These are phyloP conservation scores for Diaporthe caulivora DNA, from an alignment of 2,329 filamentous ascomycete genomes.

Conservation along the genomic window DNA sequence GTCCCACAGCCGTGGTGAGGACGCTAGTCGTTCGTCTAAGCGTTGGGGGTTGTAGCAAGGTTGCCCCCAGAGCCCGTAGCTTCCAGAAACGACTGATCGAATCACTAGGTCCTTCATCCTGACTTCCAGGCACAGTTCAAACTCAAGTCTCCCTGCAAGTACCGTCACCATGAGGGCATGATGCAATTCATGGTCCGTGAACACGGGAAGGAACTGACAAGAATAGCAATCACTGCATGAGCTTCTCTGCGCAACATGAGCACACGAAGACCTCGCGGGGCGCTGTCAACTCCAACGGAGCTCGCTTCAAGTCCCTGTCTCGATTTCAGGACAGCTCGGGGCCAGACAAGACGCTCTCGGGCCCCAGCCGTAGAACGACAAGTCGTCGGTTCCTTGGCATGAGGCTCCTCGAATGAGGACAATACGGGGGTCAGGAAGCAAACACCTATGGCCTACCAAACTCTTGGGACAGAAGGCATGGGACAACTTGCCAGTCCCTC, in stretches of 20 bases:
- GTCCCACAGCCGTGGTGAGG: slow-evolving; percentile 12
- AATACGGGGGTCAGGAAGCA: background rate
- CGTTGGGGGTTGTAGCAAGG: slow-evolving; percentile 28
- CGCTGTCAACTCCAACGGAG: slow-evolving; percentile 9
- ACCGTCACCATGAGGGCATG: slow-evolving; percentile 33
- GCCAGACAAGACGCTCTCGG: slow-evolving; percentile 6
- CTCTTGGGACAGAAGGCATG: slow-evolving; percentile 9
- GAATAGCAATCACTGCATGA: slow-evolving; percentile 21
- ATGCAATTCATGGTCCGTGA: slow-evolving; percentile 18
- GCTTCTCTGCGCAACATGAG: slow-evolving; percentile 11
- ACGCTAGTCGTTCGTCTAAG: slow-evolving; percentile 26
- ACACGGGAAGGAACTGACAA: slow-evolving; percentile 15
- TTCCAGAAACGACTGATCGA: slow-evolving; percentile 37
- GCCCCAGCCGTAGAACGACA: background rate
- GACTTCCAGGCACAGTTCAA: slow-evolving; percentile 27
- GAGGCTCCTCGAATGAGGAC: background rate
- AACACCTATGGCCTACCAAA: slow-evolving; percentile 15
- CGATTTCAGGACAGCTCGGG: slow-evolving; percentile 20
- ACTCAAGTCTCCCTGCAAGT: slow-evolving; percentile 34
- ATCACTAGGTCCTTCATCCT: slow-evolving; percentile 26
- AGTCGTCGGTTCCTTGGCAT: slow-evolving; percentile 2
- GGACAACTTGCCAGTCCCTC: slow-evolving; percentile 6
- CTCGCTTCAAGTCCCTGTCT: slow-evolving; percentile 25
- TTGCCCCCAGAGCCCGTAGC: slow-evolving; percentile 27
- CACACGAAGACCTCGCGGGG: slow-evolving; percentile 23